Conservation (phyloP, 2,329 filamentous ascomycete species). For the Pseudomassariella vexata region DNA sequence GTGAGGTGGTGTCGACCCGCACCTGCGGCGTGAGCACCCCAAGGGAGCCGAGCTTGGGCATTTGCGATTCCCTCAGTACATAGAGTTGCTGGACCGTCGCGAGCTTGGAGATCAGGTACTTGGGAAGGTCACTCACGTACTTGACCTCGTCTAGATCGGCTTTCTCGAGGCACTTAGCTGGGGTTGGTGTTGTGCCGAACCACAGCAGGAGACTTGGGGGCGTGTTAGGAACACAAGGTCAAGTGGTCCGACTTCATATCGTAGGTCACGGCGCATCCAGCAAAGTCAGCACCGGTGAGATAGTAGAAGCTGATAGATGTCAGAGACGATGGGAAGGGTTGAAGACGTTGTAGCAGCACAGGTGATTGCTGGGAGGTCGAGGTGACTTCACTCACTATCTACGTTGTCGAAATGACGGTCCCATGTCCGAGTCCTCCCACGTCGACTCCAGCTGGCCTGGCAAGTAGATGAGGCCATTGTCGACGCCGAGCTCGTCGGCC, state of each 20-base stretch:
- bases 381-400: conserved; percentile 42
- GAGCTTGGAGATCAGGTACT: conserved; percentile 44
- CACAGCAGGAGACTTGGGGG: conserved; percentile 57
- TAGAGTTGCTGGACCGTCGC: conserved; percentile 35
- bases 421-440: conserved; percentile 56
- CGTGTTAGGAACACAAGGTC: conserved; percentile 66
- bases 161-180: conserved; percentile 52
- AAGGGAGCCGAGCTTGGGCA: conserved; percentile 25
- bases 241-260: conserved; percentile 56
- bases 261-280: conserved; percentile 51
- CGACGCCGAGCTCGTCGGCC: conserved; percentile 40
- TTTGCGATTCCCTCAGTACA: conserved; percentile 38
- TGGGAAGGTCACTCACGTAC: conserved; percentile 42
- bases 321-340: not conserved
- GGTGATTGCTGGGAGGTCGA: not conserved
- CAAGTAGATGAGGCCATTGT: conserved; percentile 49
- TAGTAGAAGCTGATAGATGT: conserved; percentile 48
- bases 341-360: not conserved
- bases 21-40: conserved; percentile 21
- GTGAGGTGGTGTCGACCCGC: conserved; percentile 40
- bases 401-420: conserved; percentile 49
- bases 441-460: conserved; percentile 43
- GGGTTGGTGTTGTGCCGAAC: conserved; percentile 55
- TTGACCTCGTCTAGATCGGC: conserved; percentile 69
- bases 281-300: conserved; percentile 47